Conservation (phyloP, 106 monocot genomes). For the Acanthochlamys bracteata region DNA sequence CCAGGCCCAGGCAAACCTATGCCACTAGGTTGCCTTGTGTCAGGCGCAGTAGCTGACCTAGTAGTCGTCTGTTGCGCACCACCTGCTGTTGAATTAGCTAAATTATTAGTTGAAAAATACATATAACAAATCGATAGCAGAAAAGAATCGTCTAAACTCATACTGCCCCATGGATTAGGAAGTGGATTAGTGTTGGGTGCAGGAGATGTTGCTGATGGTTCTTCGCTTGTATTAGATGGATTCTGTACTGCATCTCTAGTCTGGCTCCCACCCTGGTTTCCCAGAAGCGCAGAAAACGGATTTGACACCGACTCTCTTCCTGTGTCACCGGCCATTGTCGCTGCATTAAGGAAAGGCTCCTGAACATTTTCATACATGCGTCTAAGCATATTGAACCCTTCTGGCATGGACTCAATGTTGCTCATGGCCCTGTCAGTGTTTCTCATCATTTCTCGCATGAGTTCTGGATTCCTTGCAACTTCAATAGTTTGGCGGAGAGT, state of each 20-base stretch:
- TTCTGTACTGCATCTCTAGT: slow-evolving; percentile 35
- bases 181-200: slow-evolving; percentile 87
- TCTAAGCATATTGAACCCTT: slow-evolving; percentile 96
- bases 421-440: slow-evolving; percentile 99
- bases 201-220: slow-evolving; percentile 43
- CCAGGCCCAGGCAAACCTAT: slow-evolving; percentile 54
- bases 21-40: slow-evolving; percentile 33
- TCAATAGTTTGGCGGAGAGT: slow-evolving; percentile 85
- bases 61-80: slow-evolving; percentile 28
- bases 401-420: slow-evolving; percentile 93
- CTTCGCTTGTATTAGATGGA: slow-evolving; percentile 33
- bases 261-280: slow-evolving; percentile 34
- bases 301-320: slow-evolving; percentile 43
- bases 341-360: slow-evolving; percentile 91
- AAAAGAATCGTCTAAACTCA: slow-evolving; percentile 15
- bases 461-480: slow-evolving; percentile 89
- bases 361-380: slow-evolving; percentile 97
- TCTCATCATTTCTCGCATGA: slow-evolving; percentile 98
- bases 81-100: slow-evolving; percentile 24
- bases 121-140: slow-evolving; percentile 4
- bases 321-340: slow-evolving; percentile 61
- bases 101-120: neutral
- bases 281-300: slow-evolving; percentile 72
- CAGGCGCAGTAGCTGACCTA: slow-evolving; percentile 32
- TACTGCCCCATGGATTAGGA: slow-evolving; percentile 82